These are phyloP conservation scores for Candida buenavistaensis DNA, from an alignment of 1,139 yeast genomes.

Conservation along the genomic window DNA sequence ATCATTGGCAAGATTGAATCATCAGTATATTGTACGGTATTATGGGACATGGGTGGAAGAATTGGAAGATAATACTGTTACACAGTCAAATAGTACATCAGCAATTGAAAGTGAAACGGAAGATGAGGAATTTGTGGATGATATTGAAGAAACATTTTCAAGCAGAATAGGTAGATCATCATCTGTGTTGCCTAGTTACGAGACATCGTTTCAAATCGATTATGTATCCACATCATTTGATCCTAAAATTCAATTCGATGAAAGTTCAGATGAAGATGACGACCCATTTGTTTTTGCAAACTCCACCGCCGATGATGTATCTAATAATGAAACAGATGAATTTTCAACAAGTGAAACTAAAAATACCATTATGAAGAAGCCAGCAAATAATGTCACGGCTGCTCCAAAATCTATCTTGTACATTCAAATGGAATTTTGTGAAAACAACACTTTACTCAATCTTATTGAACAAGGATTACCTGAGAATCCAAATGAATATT, in stretches of 20 bases:
- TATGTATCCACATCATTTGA: slow-evolving; percentile 67
- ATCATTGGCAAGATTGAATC: slow-evolving; percentile 86
- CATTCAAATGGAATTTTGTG: slow-evolving; percentile 99
- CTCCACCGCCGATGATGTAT: slow-evolving; percentile 16
- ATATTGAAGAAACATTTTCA: slow-evolving; percentile 7
- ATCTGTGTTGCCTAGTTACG: slow-evolving; percentile 31
- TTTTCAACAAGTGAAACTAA: slow-evolving; percentile 15
- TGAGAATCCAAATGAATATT: slow-evolving; percentile 72
- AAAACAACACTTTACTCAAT: slow-evolving; percentile 84
- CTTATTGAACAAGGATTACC: slow-evolving; percentile 81
- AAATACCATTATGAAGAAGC: neutral
- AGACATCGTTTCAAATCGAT: slow-evolving; percentile 52
- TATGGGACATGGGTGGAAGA: slow-evolving; percentile 98
- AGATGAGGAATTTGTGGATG: slow-evolving; percentile 15
- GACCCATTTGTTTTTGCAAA: slow-evolving; percentile 33
- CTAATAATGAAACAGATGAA: slow-evolving; percentile 12
- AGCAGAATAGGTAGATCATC: slow-evolving; percentile 21
- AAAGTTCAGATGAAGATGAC: slow-evolving; percentile 33
- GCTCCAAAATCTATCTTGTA: slow-evolving; percentile 53
- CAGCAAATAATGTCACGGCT: neutral
- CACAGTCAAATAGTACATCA: slow-evolving; percentile 7
- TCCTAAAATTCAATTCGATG: slow-evolving; percentile 59
- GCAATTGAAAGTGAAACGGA: slow-evolving; percentile 9
- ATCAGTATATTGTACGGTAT: slow-evolving; percentile 92
- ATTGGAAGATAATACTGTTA: slow-evolving; percentile 25